phyloP scores from a whole-genome alignment of 371 early-diverging fungal species.

The Dinochytrium kinnereticum region DNA sequence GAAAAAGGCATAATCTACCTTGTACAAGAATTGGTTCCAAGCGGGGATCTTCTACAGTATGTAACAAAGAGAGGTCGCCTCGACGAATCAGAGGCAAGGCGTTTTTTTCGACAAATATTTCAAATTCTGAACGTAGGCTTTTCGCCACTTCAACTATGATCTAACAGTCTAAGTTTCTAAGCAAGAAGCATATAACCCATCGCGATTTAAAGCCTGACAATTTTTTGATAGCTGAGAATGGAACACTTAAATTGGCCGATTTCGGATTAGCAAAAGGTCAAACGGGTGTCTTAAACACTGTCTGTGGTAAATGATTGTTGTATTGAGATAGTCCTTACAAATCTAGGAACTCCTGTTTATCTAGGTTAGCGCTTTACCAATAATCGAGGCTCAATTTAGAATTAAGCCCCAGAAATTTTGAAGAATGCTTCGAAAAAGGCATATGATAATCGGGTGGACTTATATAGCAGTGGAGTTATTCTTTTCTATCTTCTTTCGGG shows the following conservation, averaged over 20 bases:
- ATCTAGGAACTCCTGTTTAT: constrained; percentile 32
- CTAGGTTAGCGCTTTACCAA: constrained; percentile 5
- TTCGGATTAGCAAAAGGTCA: constrained; percentile 96
- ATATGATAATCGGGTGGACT: constrained; percentile 40
- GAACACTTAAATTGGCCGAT: constrained; percentile 96
- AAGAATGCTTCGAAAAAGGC: not conserved
- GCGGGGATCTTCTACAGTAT: constrained; percentile 40
- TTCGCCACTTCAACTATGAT: constrained; percentile 61
- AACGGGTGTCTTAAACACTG: constrained; percentile 8
- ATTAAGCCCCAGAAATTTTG: constrained; percentile 28
- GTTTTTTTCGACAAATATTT: constrained; percentile 57
- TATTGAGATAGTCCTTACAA: not conserved
- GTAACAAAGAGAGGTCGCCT: constrained; percentile 14
- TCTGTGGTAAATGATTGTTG: constrained; percentile 15
- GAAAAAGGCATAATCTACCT: constrained; percentile 75
- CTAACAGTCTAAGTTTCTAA: constrained; percentile 57
- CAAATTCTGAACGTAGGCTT: constrained; percentile 52
- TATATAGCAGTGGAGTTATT: constrained; percentile 44
- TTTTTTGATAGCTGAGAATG: constrained; percentile 73
- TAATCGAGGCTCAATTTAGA: not conserved
- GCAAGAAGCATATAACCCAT: constrained; percentile 58
- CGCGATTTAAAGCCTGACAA: constrained; percentile 78
- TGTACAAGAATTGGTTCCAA: constrained; percentile 80
- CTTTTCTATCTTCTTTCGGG: constrained; percentile 40
- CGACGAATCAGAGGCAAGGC: constrained; percentile 73